phyloP scores from a whole-genome alignment of 1,139 yeast genomes.

The Kluyveromyces marxianus region DNA sequence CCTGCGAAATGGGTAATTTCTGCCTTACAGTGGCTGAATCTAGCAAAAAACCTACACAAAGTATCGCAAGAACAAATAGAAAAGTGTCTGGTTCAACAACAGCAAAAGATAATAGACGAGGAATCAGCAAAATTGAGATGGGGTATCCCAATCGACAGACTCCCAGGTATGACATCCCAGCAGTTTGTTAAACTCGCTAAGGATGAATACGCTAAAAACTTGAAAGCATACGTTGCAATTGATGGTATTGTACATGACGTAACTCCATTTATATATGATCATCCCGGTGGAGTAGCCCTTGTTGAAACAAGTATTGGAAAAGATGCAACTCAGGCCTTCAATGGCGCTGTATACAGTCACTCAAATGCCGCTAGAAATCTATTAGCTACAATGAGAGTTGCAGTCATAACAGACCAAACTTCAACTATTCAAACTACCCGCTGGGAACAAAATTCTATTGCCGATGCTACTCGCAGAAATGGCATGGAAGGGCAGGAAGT shows the following conservation, averaged over 20 bases:
- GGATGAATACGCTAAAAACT: conserved; percentile 26
- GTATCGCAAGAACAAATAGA: conserved; percentile 44
- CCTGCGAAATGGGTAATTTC: conserved; percentile 60
- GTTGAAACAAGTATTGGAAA: conserved; percentile 58
- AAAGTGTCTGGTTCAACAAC: conserved; percentile 56
- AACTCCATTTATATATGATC: conserved; percentile 64
- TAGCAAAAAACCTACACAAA: conserved; percentile 34
- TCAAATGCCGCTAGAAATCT: conserved; percentile 67
- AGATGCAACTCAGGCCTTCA: conserved; percentile 66
- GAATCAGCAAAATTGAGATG: conserved; percentile 59
- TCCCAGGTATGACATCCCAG: conserved; percentile 46
- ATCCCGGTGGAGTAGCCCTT: conserved; percentile 63
- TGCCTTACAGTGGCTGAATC: conserved; percentile 35
- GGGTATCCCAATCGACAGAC: conserved; percentile 68
- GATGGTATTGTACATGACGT: conserved; percentile 64
- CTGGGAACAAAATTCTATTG: conserved; percentile 59
- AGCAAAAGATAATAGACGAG: conserved; percentile 52
- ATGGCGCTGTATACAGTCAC: conserved; percentile 69
- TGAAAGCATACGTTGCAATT: conserved; percentile 38
- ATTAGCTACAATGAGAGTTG: conserved; percentile 69
- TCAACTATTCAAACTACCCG: conserved; percentile 56
- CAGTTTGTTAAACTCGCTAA: conserved; percentile 41
- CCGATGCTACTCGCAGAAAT: conserved; percentile 45
- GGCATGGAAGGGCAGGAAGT: conserved; percentile 46
- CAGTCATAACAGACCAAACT: conserved; percentile 68